Percentiles rank a stretch among this genome's conserved stretches.
Evolutionary conservation across 2,329 filamentous ascomycete genomes (phyloP).

Genomic region (Hawksworthiomyces lignivorus): DNA sequence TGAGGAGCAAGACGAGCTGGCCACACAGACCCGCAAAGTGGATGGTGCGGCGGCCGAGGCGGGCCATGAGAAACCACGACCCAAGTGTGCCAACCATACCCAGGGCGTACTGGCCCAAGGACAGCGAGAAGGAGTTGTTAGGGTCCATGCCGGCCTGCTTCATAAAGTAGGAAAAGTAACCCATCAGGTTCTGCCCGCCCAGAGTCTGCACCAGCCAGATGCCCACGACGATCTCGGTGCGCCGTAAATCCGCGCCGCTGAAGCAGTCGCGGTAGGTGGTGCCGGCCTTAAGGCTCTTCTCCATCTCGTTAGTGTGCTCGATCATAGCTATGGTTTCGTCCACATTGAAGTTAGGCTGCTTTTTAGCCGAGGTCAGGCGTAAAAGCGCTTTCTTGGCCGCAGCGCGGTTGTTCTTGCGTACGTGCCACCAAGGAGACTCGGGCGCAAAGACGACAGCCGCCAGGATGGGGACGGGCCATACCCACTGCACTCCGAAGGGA

Average conservation of each 20-base stretch:
- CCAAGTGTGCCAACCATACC: conserved; percentile 35
- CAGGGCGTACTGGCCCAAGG: conserved; percentile 33
- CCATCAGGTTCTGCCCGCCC: conserved; percentile 26
- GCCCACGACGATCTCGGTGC: conserved; percentile 36
- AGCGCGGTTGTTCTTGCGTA: conserved; percentile 31
- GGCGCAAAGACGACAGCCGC: conserved; percentile 16
- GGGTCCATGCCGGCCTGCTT: conserved; percentile 33
- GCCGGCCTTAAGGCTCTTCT: conserved; percentile 36
- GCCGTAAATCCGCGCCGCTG: conserved; percentile 36
- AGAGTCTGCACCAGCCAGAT: conserved; percentile 34
- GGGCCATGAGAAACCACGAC: conserved; percentile 36
- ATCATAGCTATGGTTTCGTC: conserved; percentile 45
- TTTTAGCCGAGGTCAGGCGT: conserved; percentile 33
- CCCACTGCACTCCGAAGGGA: conserved; percentile 34
- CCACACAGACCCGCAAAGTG: conserved; percentile 31
- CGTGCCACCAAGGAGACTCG: conserved; percentile 33
- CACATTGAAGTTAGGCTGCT: conserved; percentile 54
- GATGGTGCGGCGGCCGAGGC: conserved; percentile 34
- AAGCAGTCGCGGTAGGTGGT: conserved; percentile 39
- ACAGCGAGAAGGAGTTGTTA: conserved; percentile 30
- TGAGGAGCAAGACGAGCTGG: conserved; percentile 31
- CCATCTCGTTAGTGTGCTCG: conserved; percentile 49
- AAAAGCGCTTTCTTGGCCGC: conserved; percentile 33
- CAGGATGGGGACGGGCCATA: conserved; percentile 30
- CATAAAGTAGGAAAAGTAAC: conserved; percentile 34